Base-by-base conservation (phyloP, 805 yeast species). In the Lipomyces sp. region DNA sequence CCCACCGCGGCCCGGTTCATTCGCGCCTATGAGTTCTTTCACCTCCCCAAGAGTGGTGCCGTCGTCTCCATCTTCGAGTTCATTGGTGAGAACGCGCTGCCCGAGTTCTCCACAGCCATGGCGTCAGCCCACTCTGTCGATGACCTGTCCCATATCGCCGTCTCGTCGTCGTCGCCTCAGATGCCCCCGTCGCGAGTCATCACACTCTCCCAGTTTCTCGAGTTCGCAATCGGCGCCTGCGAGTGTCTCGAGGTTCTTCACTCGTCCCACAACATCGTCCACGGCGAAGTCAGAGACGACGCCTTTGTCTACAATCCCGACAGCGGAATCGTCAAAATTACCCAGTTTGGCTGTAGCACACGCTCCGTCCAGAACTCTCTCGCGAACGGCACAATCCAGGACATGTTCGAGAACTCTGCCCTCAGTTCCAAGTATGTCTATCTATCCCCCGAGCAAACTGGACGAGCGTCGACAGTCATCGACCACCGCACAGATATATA, bases 401-500 rank as follows among this genome's bases (percentile, higher is more conserved):
- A 45, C 34, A 34, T 43, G 24, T 36, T 55, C 26, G 49, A 45
- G 10, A 37, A 46, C 23, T 29, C 41, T n/a, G 36, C 52, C 2
- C 36, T 58, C 33, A 37, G 34, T 23, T 35, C 46, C 14, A 37
- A 41, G 28, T 43, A 47, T 11, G 51, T 50, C 34, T 58, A 57
- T 29, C 33, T 57, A 5, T 53, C 60, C 4, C 62, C 62, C 8
- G 62, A 59, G 41, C 61, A 59, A 39, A 55, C 61, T 13, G 62
- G 62, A 5, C 51, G 57, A 4, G 48, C 59, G 18, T 41, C 60
- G 10, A 19, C 28, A 26, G 29, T 46, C n/a, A 49, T 51, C 32
- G 60, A 58, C 36, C 43, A 52, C 39, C 47, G 62, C 13, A 58
- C 60, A n/a, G 62, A 59, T 34, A 55, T 59, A 22, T 59, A 59